These are phyloP conservation scores for Nicotiana undulata DNA, from an alignment of 257 asterid species.

Conservation along the genomic window DNA sequence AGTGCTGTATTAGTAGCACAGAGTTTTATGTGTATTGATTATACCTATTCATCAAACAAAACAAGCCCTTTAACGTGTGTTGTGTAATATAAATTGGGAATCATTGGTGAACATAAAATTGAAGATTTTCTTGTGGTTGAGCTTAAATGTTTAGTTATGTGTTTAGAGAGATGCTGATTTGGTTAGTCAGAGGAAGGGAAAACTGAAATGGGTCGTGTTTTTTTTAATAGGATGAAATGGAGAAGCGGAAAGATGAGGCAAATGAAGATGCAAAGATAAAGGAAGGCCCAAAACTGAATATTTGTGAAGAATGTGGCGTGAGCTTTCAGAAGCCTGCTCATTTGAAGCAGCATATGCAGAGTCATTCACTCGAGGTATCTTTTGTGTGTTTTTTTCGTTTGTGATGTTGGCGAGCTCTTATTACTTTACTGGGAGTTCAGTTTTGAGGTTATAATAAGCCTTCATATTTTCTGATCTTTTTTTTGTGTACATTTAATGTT, in stretches of 20 bases:
- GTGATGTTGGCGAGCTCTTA: background rate
- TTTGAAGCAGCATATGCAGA: slow-evolving; percentile 84
- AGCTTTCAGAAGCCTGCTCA: slow-evolving; percentile 74
- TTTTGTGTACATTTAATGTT: slow-evolving; percentile 4
- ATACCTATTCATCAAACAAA: no score
- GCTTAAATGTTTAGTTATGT: background rate
- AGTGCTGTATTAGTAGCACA: no score
- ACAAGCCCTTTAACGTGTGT: no score
- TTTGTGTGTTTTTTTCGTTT: background rate
- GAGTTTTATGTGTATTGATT: no score
- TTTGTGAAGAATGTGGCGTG: slow-evolving; percentile 63
- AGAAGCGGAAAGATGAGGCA: slow-evolving; percentile 28
- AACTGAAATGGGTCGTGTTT: background rate
- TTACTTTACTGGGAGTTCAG: background rate
- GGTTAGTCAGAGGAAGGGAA: background rate
- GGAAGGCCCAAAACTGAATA: slow-evolving; percentile 28
- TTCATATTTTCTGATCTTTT: background rate
- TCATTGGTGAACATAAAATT: background rate
- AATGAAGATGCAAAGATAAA: slow-evolving; percentile 25
- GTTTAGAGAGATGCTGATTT: background rate
- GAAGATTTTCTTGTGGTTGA: background rate
- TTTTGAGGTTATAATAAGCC: background rate
- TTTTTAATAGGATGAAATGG: background rate
- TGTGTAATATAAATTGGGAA: no score
- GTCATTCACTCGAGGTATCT: slow-evolving; percentile 78